Evolutionary conservation across 2,329 filamentous ascomycete genomes (phyloP).

Genomic region (Curvularia sp.): DNA sequence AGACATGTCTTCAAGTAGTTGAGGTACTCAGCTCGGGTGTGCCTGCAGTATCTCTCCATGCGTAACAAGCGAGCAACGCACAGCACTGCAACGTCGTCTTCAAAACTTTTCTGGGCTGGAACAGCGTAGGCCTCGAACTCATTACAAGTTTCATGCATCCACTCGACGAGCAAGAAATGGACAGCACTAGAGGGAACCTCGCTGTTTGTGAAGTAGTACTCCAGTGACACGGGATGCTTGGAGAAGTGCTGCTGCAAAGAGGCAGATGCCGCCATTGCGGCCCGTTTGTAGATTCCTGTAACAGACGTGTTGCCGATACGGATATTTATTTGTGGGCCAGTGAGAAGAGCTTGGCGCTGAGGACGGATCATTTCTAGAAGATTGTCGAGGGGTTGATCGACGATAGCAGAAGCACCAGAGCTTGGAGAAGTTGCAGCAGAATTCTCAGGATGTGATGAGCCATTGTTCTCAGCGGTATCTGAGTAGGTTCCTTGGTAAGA

Average conservation of each 20-base stretch:
- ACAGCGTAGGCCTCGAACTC: constrained; percentile 18
- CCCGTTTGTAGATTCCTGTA: constrained; percentile 16
- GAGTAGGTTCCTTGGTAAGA: not conserved
- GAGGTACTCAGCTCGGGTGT: constrained; percentile 8
- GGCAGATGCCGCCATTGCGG: constrained; percentile 24
- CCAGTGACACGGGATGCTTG: constrained; percentile 9
- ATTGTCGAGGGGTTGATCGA: constrained; percentile 15
- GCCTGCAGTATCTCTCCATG: constrained; percentile 23
- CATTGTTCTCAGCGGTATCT: not conserved
- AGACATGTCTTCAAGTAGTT: constrained; percentile 20
- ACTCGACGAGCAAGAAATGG: constrained; percentile 12
- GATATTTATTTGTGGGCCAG: constrained; percentile 18
- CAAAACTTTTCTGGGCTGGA: constrained; percentile 8
- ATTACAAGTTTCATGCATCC: constrained; percentile 13
- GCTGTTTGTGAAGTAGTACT: constrained; percentile 10
- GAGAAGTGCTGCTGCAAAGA: constrained; percentile 19
- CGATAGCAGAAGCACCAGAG: not conserved
- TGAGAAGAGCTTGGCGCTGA: constrained; percentile 15
- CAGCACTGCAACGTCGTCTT: constrained; percentile 16
- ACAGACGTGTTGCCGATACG: constrained; percentile 11
- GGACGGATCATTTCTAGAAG: constrained; percentile 17
- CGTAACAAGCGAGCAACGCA: constrained; percentile 21
- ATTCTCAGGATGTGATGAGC: not conserved
- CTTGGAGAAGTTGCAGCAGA: not conserved
- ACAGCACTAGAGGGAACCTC: constrained; percentile 14